Evolutionary conservation across 208 protist species (phyloP).

Genomic region (Acanthamoeba sp.): DNA sequence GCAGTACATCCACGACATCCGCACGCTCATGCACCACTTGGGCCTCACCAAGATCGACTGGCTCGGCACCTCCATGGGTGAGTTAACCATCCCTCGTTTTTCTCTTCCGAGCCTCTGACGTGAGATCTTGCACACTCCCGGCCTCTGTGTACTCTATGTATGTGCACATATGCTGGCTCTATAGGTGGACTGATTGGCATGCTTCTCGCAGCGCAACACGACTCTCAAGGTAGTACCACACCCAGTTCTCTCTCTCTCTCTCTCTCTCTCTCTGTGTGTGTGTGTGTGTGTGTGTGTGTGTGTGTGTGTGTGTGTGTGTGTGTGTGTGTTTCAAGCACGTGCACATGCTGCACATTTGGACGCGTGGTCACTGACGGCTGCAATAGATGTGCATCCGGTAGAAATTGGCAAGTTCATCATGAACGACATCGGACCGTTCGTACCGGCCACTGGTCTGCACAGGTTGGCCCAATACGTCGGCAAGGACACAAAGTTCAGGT

Average conservation of each 20-base stretch:
- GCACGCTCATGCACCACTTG: background rate
- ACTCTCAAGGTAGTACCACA: background rate
- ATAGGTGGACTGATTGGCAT: background rate
- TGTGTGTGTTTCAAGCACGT: too few relatives aligned
- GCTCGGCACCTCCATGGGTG: constrained; percentile 27
- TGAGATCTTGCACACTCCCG: background rate
- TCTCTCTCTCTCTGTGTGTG: background rate
- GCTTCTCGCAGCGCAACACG: background rate
- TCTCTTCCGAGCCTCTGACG: background rate
- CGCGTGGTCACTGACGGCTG: too few relatives aligned
- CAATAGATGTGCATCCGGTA: background rate
- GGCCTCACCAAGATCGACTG: constrained; percentile 27
- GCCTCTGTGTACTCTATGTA: background rate
- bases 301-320: too few relatives aligned
- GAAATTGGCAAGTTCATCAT: constrained; percentile 49
- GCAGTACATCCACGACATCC: constrained; percentile 26
- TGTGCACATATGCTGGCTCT: background rate
- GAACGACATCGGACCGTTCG: constrained; percentile 21
- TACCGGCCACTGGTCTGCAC: background rate
- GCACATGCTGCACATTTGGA: too few relatives aligned
- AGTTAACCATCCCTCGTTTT: background rate
- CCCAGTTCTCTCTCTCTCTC: background rate
- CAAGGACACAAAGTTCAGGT: background rate
- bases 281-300: background rate
- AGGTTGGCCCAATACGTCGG: background rate